Evolutionary conservation across 331 rosid species (phyloP).

Genomic region (Telfairia occidentalis): DNA sequence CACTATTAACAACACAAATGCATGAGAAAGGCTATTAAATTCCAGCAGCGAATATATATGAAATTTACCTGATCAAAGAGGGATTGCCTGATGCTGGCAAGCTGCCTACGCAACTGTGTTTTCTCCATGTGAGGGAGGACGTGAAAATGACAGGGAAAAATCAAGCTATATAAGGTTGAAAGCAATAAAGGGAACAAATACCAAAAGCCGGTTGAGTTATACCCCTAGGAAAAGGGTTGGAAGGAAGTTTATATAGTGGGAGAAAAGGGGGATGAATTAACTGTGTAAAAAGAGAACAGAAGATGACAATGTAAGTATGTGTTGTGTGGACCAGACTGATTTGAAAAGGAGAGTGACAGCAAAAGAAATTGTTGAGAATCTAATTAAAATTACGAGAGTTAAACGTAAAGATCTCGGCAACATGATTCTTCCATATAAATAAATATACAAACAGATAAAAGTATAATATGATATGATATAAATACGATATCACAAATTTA

Average conservation of each 20-base stretch:
- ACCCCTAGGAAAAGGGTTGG: conserved; percentile 16
- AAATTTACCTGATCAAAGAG: conserved; percentile 74
- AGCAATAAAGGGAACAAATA: background rate
- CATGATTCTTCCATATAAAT: background rate
- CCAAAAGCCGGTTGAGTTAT: conserved; percentile 2
- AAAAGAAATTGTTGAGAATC: conserved; percentile 1
- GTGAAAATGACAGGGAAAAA: background rate
- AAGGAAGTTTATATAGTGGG: conserved; percentile 33
- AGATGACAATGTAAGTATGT: background rate
- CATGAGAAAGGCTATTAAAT: background rate
- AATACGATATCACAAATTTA: background rate
- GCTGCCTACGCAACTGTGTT: conserved; percentile 43
- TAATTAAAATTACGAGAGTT: background rate
- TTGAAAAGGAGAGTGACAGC: background rate
- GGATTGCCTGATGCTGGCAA: conserved; percentile 61
- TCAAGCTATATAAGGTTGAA: background rate
- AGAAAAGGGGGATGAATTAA: conserved; percentile 9
- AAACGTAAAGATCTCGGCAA: background rate
- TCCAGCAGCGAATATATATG: background rate
- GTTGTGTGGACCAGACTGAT: conserved; percentile 1
- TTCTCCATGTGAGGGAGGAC: conserved; percentile 40
- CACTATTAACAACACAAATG: too few species aligned
- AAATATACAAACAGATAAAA: background rate
- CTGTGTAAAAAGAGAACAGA: conserved; percentile 2
- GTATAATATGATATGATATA: background rate